phyloP scores from a whole-genome alignment of 768 basidiomycete genomes.

The Collybiopsis confluens region DNA sequence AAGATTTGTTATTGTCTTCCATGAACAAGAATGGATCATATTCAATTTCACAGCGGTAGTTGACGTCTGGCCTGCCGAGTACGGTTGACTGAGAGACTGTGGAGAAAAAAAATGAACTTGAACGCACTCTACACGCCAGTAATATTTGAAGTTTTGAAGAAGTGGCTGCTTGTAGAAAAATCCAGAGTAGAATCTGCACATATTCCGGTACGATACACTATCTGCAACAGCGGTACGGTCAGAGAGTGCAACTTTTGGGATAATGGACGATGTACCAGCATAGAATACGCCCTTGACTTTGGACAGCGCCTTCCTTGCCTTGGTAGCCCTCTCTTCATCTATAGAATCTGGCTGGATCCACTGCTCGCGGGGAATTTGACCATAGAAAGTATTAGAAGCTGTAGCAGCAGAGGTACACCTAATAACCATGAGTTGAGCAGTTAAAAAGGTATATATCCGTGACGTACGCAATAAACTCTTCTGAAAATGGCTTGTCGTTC shows the following conservation, averaged over 20 bases:
- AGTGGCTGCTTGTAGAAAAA: constrained; percentile 56
- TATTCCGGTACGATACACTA: background rate
- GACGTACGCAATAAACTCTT: background rate
- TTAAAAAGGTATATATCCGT: too few species aligned
- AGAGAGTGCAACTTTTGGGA: background rate
- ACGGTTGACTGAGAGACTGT: background rate
- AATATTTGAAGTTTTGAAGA: constrained; percentile 49
- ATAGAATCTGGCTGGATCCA: constrained; percentile 4
- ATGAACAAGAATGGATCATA: constrained; percentile 82
- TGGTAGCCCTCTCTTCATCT: constrained; percentile 2
- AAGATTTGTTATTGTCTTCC: constrained; percentile 56
- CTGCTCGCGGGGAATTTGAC: constrained; percentile 3
- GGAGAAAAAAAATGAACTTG: background rate
- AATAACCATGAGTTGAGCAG: too few species aligned
- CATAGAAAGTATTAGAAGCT: background rate
- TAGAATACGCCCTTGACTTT: background rate
- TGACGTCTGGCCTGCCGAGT: constrained; percentile 45
- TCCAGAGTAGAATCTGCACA: constrained; percentile 5
- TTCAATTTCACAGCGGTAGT: constrained; percentile 47
- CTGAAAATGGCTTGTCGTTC: constrained; percentile 1
- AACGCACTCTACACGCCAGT: constrained; percentile 56
- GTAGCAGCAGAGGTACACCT: constrained; percentile 3
- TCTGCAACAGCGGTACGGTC: background rate
- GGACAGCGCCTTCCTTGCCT: background rate
- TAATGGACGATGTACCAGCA: background rate